Conservation (phyloP, 352 stramenopile species). For the Phytopythium chamaehyphon region DNA sequence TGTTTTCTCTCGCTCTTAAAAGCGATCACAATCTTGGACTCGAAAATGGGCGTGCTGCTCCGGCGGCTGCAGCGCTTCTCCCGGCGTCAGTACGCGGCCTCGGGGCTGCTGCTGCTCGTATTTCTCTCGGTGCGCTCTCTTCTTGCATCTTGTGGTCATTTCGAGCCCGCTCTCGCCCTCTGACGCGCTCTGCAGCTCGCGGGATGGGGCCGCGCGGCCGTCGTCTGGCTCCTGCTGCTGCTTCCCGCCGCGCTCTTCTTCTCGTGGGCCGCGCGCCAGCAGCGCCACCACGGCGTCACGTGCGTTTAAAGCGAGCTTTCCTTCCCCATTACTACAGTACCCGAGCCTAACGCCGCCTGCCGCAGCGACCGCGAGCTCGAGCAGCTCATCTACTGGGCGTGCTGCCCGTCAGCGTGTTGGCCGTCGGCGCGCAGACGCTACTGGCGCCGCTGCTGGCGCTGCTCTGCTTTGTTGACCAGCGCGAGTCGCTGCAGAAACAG, state of each 20-base stretch:
- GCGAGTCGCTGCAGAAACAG: conserved; percentile 35
- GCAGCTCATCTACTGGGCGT: conserved; percentile 52
- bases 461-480: conserved; percentile 61
- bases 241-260: conserved; percentile 33
- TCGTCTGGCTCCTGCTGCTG: conserved; percentile 24
- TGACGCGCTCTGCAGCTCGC: conserved; percentile 18
- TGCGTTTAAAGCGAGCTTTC: too few relatives aligned
- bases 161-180: not conserved
- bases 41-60: conserved; percentile 11
- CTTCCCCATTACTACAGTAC: too few relatives aligned
- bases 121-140: conserved; percentile 18
- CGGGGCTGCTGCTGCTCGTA: conserved; percentile 12
- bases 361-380: conserved; percentile 53
- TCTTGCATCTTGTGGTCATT: not conserved
- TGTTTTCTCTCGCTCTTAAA: too few relatives aligned
- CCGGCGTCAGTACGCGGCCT: conserved; percentile 16
- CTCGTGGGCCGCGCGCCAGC: conserved; percentile 29
- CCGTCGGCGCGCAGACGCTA: conserved; percentile 29
- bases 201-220: conserved; percentile 15
- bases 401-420: conserved; percentile 36
- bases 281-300: conserved; percentile 48
- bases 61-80: conserved; percentile 27
- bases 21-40: too few relatives aligned
- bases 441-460: conserved; percentile 33
- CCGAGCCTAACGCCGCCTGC: conserved; percentile 2